A percentile compares a stretch with the other conserved stretches of the same genome.
phyloP scores from a whole-genome alignment of 2,329 filamentous ascomycete species.

The Thielaviopsis ethacetica region DNA sequence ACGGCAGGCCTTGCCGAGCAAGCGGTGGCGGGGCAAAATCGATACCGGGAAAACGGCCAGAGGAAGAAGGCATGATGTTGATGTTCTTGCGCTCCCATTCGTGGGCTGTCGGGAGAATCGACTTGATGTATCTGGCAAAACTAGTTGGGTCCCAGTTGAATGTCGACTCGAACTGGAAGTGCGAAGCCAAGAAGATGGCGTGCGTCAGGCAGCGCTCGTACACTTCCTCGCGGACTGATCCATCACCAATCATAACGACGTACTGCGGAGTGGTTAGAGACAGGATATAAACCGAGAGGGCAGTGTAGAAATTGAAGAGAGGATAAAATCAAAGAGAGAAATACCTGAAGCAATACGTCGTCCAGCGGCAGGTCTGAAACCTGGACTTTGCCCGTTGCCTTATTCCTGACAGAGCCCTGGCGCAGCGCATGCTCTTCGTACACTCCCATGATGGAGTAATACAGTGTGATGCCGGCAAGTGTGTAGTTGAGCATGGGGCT shows the following conservation, averaged over 20 bases:
- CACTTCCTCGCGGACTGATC: constrained; percentile 33
- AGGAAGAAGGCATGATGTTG: constrained; percentile 14
- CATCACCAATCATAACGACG: constrained; percentile 34
- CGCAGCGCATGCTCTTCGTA: constrained; percentile 27
- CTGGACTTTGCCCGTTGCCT: constrained; percentile 16
- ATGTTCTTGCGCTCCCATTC: constrained; percentile 7
- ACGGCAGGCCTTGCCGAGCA: background rate
- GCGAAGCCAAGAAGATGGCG: constrained; percentile 33
- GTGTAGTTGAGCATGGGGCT: constrained; percentile 39
- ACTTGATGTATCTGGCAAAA: constrained; percentile 33
- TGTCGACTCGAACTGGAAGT: constrained; percentile 28
- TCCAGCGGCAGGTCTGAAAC: constrained; percentile 18
- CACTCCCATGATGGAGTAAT: constrained; percentile 45
- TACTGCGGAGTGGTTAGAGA: constrained; percentile 23
- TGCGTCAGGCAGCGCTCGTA: constrained; percentile 30
- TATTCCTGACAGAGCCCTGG: constrained; percentile 18
- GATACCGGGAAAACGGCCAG: background rate
- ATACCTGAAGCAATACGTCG: constrained; percentile 21
- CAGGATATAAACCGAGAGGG: background rate
- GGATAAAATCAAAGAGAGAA: too few relatives aligned
- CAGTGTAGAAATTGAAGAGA: too few relatives aligned
- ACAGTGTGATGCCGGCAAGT: constrained; percentile 44
- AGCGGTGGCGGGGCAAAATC: background rate
- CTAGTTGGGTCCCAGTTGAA: constrained; percentile 28
- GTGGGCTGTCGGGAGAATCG: background rate